These are phyloP conservation scores for Lichtheimia corymbifera DNA, from an alignment of 371 early-diverging fungal species.

Conservation along the genomic window DNA sequence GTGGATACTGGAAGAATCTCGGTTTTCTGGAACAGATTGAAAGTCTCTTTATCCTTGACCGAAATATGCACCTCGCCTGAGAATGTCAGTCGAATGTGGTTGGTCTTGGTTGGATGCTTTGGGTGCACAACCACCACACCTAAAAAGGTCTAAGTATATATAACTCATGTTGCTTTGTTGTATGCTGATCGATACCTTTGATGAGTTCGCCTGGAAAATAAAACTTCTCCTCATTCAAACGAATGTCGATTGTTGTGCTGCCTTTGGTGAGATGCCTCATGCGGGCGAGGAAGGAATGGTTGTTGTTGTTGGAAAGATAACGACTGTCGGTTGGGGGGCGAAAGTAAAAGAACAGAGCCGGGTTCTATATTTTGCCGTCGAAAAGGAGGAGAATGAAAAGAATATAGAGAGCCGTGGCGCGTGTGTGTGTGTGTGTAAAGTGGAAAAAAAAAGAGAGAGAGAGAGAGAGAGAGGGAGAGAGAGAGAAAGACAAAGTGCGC, in stretches of 20 bases:
- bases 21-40: slow-evolving; percentile 34
- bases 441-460: too few species aligned
- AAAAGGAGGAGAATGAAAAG: too few species aligned
- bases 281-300: not conserved
- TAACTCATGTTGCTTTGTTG: too few species aligned
- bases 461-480: too few species aligned
- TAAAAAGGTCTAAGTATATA: slow-evolving; percentile 6
- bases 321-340: too few species aligned
- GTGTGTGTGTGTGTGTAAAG: too few species aligned
- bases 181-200: slow-evolving; percentile 29
- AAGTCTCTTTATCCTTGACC: slow-evolving; percentile 43
- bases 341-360: too few species aligned
- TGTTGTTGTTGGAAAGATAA: too few species aligned
- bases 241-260: slow-evolving; percentile 34
- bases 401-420: too few species aligned
- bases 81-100: slow-evolving; percentile 40
- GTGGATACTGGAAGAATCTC: slow-evolving; percentile 24
- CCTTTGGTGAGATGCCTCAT: slow-evolving; percentile 19
- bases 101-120: slow-evolving; percentile 45
- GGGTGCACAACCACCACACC: slow-evolving; percentile 43
- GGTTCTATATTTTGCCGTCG: too few species aligned
- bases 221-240: slow-evolving; percentile 47
- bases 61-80: slow-evolving; percentile 34
- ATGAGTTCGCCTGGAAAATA: slow-evolving; percentile 52
- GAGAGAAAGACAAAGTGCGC: too few species aligned